Evolutionary conservation across 192 early-diverging fungal species (phyloP).

Genomic region (Pecoramyces ruminantium): DNA sequence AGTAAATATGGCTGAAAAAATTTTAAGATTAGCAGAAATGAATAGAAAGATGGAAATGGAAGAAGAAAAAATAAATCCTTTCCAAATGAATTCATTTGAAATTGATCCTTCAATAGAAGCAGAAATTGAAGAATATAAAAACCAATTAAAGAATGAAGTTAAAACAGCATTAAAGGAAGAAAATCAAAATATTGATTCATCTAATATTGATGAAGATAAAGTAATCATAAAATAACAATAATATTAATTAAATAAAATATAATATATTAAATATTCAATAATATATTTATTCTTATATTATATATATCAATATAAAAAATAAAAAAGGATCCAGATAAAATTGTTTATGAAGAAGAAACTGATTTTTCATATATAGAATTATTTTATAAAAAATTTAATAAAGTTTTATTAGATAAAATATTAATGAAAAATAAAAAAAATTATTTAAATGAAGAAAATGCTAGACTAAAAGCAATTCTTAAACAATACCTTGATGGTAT

Average conservation of each 20-base stretch:
- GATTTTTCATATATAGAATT: slow-evolving; percentile 17
- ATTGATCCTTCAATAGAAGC: background rate
- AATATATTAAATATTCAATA: too few relatives aligned
- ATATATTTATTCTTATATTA: too few relatives aligned
- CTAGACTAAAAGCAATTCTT: slow-evolving; percentile 23
- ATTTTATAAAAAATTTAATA: slow-evolving; percentile 44
- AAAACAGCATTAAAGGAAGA: background rate
- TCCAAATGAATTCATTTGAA: background rate
- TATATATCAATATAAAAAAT: too few relatives aligned
- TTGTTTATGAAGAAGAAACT: background rate
- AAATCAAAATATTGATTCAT: background rate
- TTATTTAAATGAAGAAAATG: slow-evolving; percentile 26
- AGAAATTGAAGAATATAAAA: background rate
- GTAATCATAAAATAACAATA: too few relatives aligned
- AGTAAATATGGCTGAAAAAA: slow-evolving; percentile 37
- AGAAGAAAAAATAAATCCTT: slow-evolving; percentile 20
- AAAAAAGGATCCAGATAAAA: background rate
- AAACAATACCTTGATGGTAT: slow-evolving; percentile 46
- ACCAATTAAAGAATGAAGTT: background rate
- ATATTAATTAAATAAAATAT: too few relatives aligned
- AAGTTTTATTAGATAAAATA: slow-evolving; percentile 26
- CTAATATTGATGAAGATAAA: background rate
- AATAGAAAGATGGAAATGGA: slow-evolving; percentile 44
- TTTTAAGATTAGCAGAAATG: slow-evolving; percentile 43
- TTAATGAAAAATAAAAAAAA: slow-evolving; percentile 23